A percentile compares a stretch with the other conserved stretches of the same genome.
Evolutionary conservation across 371 early-diverging fungal genomes (phyloP).

Genomic region (Mitosporidium daphniae): DNA sequence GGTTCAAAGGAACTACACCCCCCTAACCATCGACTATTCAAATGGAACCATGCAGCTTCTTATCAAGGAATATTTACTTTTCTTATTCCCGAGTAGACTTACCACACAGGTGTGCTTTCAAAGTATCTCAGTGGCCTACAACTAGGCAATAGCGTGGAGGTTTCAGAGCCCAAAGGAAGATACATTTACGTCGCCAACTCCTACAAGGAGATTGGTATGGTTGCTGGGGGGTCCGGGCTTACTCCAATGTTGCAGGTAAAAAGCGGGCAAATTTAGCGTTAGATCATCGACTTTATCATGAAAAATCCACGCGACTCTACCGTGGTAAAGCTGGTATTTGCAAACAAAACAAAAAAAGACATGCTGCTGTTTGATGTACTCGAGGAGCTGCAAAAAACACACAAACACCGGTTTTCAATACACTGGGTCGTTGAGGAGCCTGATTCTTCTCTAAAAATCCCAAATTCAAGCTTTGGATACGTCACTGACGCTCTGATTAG

Average conservation of each 20-base stretch:
- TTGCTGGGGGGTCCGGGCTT: constrained; percentile 23
- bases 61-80: constrained; percentile 33
- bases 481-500: no score
- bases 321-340: constrained; percentile 36
- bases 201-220: constrained; percentile 41
- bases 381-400: constrained; percentile 25
- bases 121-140: constrained; percentile 23
- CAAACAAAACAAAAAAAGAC: constrained; percentile 51
- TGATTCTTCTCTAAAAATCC: no score
- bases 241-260: constrained; percentile 8
- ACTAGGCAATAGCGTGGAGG: constrained; percentile 36
- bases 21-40: constrained; percentile 39
- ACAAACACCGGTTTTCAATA: no score
- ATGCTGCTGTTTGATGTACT: constrained; percentile 47
- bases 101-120: constrained; percentile 43
- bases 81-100: no score
- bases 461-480: no score
- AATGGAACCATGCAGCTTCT: constrained; percentile 48
- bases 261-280: neutral
- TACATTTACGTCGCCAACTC: constrained; percentile 50
- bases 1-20: constrained; percentile 56
- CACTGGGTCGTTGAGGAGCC: no score
- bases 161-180: constrained; percentile 56
- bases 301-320: constrained; percentile 47
- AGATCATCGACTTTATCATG: constrained; percentile 36